phyloP scores from a whole-genome alignment of 257 asterid genomes.

The Scutellaria baicalensis region DNA sequence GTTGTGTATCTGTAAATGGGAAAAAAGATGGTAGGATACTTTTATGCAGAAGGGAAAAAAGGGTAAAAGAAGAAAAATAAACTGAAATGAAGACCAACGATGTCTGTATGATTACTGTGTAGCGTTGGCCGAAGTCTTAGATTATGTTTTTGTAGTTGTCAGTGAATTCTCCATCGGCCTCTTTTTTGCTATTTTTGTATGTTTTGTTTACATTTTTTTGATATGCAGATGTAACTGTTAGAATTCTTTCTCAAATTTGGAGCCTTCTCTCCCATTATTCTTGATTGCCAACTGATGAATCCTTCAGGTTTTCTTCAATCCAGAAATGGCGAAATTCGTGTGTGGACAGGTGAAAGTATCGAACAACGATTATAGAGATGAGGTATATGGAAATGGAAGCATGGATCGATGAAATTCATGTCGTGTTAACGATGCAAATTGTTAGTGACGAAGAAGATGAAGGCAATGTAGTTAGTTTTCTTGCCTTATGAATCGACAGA shows the following conservation, averaged over 20 bases:
- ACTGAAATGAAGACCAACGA: background rate
- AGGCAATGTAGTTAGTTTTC: too few relatives aligned
- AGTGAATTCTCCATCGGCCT: slow-evolving; percentile 14
- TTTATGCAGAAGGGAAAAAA: slow-evolving; percentile 15
- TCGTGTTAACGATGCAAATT: too few relatives aligned
- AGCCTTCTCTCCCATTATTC: background rate
- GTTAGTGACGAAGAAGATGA: too few relatives aligned
- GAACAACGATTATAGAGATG: too few relatives aligned
- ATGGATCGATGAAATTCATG: too few relatives aligned
- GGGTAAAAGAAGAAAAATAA: slow-evolving; percentile 15
- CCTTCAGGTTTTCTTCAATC: background rate
- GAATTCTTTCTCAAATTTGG: slow-evolving; percentile 17
- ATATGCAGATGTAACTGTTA: slow-evolving; percentile 28
- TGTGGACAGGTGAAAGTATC: too few relatives aligned
- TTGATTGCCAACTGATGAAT: background rate
- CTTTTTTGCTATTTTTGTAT: slow-evolving; percentile 22
- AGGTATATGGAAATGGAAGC: too few relatives aligned
- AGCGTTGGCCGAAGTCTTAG: slow-evolving; percentile 33
- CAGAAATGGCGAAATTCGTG: too few relatives aligned
- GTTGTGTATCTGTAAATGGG: slow-evolving; percentile 59
- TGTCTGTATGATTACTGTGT: slow-evolving; percentile 37
- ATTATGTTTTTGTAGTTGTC: slow-evolving; percentile 44
- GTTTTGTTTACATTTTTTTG: background rate
- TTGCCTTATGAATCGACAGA: too few relatives aligned
- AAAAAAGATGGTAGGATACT: slow-evolving; percentile 26